Conservation (phyloP, 2,329 filamentous ascomycete genomes). For the Penicillium brasilianum region DNA sequence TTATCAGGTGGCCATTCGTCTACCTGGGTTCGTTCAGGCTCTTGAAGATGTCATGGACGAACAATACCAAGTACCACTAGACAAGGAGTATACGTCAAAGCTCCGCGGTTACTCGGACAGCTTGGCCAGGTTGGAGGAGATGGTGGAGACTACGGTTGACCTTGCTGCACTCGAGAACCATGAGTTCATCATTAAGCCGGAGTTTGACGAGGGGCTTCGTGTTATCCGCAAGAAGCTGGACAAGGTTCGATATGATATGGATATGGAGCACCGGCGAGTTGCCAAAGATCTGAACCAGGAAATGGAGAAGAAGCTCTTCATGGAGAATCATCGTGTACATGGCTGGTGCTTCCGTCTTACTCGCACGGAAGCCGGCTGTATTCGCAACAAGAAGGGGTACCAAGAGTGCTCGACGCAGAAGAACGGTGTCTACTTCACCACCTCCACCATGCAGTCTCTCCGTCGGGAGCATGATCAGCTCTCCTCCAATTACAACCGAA, state of each 20-base stretch:
- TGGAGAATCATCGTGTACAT: constrained; percentile 94
- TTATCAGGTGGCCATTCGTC: constrained; percentile 90
- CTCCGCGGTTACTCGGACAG: constrained; percentile 76
- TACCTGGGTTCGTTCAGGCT: constrained; percentile 87
- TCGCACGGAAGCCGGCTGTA: constrained; percentile 85
- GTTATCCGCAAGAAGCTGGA: constrained; percentile 93
- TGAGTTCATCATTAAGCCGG: constrained; percentile 98
- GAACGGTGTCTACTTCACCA: constrained; percentile 98
- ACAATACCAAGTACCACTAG: constrained; percentile 82
- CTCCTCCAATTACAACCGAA: constrained; percentile 92
- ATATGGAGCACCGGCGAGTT: constrained; percentile 76
- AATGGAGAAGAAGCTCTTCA: constrained; percentile 96
- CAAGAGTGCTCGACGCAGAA: constrained; percentile 98
- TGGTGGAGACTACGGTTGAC: constrained; percentile 98
- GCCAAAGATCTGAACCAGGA: constrained; percentile 86
- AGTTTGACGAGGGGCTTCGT: constrained; percentile 87
- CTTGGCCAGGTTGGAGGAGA: constrained; percentile 86
- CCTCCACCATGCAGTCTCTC: constrained; percentile 75
- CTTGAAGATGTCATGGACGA: constrained; percentile 96
- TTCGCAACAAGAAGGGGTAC: constrained; percentile 87
- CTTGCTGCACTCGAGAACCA: constrained; percentile 94
- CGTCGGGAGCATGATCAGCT: constrained; percentile 93
- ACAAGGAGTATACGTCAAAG: constrained; percentile 84
- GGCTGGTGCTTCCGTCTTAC: constrained; percentile 97
- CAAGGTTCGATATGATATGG: constrained; percentile 79